Evolutionary conservation across 1,139 yeast species (phyloP), one percentile per base, ranked within the genome.

Genomic region (Kurtzmaniella quercitrusa): DNA sequence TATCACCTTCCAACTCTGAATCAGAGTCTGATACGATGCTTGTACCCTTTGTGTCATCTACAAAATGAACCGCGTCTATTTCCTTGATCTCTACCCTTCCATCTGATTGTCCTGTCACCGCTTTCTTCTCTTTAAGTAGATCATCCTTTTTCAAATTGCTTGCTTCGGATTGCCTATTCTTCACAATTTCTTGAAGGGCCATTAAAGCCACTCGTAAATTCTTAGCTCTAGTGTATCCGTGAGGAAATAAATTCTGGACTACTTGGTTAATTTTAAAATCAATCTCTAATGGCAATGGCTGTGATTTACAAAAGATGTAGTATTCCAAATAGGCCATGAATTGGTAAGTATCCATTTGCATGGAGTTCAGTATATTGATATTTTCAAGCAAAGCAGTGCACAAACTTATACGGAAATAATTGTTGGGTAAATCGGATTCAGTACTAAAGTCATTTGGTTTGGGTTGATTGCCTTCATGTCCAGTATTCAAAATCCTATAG

Each of bases 381-480:
- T 34, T 27, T 14, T 27, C 50, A 39, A 69, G 57, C 31, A 72
- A 46, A 11, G 56, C 48, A 42, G 73, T 67, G 38, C 68, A 63
- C 55, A 90, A 61, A 40, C 82, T 81, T 25, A 89, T 68, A 48
- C 96, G 73, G 60, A 89, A 88, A 56, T 82, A 86, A 52, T 87
- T 83, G 53, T 81, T 75, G 0, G 84, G 82, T 10, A 68, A 67
- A 62, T 90, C 97, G 18, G 75, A 44, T n/a, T 50, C 55, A 15
- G 70, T 71, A 17, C 70, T 63, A 31, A 59, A 50, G 25, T 58
- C 60, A 18, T 63, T 62, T 0, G 82, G 82, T 16, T 66, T 66
- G 1, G 94, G 91, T 48, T 74, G 77, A 44, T 80, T 82, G 45
- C 74, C 71, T 0, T 79, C 76, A 63, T 88, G 85, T 0, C 96